Percentiles rank a stretch among this genome's conserved stretches.
phyloP scores from a whole-genome alignment of 2,329 filamentous ascomycete species.

The Aspergillus fumigatus region DNA sequence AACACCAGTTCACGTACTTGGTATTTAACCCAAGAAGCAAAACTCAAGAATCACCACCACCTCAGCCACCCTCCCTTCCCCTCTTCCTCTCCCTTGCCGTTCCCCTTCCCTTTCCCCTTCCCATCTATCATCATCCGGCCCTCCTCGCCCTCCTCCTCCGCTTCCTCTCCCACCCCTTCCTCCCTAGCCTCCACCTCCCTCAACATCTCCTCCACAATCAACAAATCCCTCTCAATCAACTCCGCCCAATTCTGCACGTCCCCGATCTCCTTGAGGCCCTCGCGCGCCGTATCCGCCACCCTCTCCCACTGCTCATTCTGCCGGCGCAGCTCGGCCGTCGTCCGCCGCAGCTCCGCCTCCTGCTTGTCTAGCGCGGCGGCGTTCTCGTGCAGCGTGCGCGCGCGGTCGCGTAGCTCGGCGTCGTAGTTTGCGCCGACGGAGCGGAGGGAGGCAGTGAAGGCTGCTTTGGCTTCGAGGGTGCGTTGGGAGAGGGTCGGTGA shows the following conservation, averaged over 20 bases:
- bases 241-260: slow-evolving; percentile 64
- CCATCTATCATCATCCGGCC: neutral
- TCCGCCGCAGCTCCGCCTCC: slow-evolving; percentile 48
- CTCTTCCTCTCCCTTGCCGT: neutral
- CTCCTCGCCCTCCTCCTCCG: neutral
- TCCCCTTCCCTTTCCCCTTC: slow-evolving; percentile 4
- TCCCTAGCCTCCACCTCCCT: slow-evolving; percentile 31
- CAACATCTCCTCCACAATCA: slow-evolving; percentile 41
- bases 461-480: slow-evolving; percentile 40
- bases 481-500: slow-evolving; percentile 19
- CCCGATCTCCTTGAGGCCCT: slow-evolving; percentile 59
- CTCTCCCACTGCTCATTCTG: slow-evolving; percentile 53
- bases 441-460: slow-evolving; percentile 42
- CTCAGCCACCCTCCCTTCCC: neutral
- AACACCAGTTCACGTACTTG: too few species aligned
- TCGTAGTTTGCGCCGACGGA: slow-evolving; percentile 47
- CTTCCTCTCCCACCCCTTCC: slow-evolving; percentile 11
- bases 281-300: slow-evolving; percentile 50
- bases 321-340: slow-evolving; percentile 47
- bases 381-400: slow-evolving; percentile 54
- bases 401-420: slow-evolving; percentile 50
- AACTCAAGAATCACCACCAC: neutral
- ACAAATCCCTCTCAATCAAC: slow-evolving; percentile 51
- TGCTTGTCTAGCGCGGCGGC: slow-evolving; percentile 51
- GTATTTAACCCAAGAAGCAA: neutral